Conservation (phyloP, 371 early-diverging fungal species). For the Synchytrium microbalum region DNA sequence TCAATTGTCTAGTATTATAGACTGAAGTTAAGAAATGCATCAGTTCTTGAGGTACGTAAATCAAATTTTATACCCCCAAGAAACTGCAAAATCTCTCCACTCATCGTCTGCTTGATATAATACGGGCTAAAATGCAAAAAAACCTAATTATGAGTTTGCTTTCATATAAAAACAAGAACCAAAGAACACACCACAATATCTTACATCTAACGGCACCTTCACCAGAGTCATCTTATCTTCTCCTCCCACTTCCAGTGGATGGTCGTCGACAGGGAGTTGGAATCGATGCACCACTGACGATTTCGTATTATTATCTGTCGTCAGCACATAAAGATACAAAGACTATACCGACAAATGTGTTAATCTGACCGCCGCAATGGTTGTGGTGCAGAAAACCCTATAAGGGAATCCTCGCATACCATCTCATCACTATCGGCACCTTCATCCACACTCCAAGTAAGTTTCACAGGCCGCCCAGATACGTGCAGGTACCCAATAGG, state of each 20-base stretch:
- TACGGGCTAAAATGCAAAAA: not conserved
- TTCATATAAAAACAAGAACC: slow-evolving; percentile 24
- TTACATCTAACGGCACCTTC: slow-evolving; percentile 8
- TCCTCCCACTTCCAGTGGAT: not conserved
- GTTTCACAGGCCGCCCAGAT: slow-evolving; percentile 5
- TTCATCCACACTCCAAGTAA: slow-evolving; percentile 2
- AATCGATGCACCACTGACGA: slow-evolving; percentile 17
- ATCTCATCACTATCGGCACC: not conserved
- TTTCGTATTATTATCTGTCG: not conserved
- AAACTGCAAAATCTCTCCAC: slow-evolving; percentile 4
- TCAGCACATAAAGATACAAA: slow-evolving; percentile 16
- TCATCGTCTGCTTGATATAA: not conserved
- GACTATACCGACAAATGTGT: slow-evolving; percentile 7
- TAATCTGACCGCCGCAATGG: slow-evolving; percentile 8
- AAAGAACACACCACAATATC: slow-evolving; percentile 14
- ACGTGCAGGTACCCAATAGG: slow-evolving; percentile 22
- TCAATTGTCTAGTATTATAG: slow-evolving; percentile 1
- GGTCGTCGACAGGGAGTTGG: slow-evolving; percentile 18
- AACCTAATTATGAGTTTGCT: slow-evolving; percentile 9
- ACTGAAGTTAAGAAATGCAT: not conserved
- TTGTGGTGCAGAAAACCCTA: slow-evolving; percentile 2
- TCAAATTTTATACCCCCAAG: not conserved
- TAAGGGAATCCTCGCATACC: not conserved
- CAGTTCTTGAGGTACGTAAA: not conserved
- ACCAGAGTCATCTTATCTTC: not conserved